These are phyloP conservation scores for Leucosporidium creatinivorum DNA, from an alignment of 768 basidiomycete genomes.

Conservation along the genomic window DNA sequence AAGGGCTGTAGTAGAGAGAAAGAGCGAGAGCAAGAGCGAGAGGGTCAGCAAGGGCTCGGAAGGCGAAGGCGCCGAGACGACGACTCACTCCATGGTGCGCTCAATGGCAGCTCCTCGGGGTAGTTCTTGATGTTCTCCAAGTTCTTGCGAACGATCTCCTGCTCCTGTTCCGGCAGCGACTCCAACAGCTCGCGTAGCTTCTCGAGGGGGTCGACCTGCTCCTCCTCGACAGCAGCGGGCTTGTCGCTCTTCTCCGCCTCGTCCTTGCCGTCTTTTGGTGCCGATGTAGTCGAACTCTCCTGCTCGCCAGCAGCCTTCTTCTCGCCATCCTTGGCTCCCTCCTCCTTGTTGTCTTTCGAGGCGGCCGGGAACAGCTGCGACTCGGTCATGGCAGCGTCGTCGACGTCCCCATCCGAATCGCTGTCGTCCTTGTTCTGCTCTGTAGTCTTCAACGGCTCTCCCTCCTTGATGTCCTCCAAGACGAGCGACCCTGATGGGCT, in stretches of 20 bases:
- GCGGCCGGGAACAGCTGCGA: background rate
- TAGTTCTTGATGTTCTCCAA: conserved; percentile 18
- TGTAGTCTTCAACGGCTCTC: background rate
- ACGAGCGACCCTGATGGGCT: background rate
- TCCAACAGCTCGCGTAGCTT: background rate
- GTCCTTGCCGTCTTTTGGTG: background rate
- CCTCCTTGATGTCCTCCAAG: background rate
- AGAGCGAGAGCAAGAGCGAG: background rate
- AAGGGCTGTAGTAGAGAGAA: conserved; percentile 12
- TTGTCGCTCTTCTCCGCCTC: background rate
- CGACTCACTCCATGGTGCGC: conserved; percentile 27
- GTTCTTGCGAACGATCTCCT: conserved; percentile 12
- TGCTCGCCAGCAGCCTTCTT: background rate
- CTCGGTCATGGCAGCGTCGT: background rate
- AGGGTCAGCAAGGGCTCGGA: background rate
- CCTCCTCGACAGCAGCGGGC: background rate
- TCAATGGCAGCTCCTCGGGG: conserved; percentile 28
- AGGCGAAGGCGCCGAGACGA: background rate
- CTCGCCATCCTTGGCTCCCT: background rate
- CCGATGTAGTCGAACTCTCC: background rate
- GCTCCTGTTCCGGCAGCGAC: conserved; percentile 8
- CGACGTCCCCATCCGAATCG: background rate
- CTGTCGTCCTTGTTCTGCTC: background rate
- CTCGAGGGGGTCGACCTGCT: background rate
- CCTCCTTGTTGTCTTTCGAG: background rate